A percentile compares a stretch with the other conserved stretches of the same genome.
These are phyloP conservation scores for Colletotrichum sp. DNA, from an alignment of 2,329 filamentous ascomycete genomes.

Conservation along the genomic window DNA sequence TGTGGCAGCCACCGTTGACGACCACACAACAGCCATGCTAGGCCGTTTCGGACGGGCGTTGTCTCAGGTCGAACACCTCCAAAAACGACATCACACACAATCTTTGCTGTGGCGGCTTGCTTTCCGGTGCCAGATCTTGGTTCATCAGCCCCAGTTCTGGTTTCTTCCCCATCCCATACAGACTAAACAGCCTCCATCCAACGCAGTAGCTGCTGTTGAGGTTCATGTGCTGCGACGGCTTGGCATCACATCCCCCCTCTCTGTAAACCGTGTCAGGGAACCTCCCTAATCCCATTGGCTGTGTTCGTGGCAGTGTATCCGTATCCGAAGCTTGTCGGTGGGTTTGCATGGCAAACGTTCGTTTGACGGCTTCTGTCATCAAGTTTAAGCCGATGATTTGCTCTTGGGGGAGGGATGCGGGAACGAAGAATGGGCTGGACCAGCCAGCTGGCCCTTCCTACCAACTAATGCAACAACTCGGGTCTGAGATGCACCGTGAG, in stretches of 20 bases:
- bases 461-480: constrained; percentile 12
- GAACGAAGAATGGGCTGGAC: background rate
- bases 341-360: background rate
- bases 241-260: background rate
- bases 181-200: background rate
- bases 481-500: constrained; percentile 19
- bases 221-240: background rate
- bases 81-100: background rate
- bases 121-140: constrained; percentile 5
- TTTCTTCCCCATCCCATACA: background rate
- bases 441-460: background rate
- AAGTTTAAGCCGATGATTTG: constrained; percentile 13
- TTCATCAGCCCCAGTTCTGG: background rate
- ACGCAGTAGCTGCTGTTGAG: background rate
- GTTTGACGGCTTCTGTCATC: constrained; percentile 16
- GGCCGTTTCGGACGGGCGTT: constrained; percentile 4
- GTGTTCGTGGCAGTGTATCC: background rate
- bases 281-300: background rate
- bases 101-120: background rate
- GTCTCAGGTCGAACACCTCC: constrained; percentile 14
- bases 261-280: background rate
- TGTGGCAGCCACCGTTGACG: background rate
- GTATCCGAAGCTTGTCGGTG: constrained; percentile 3
- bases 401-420: background rate
- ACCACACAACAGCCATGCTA: background rate